Percentiles rank a stretch among this genome's conserved stretches.
Evolutionary conservation across 169 alveolate species (phyloP).

Genomic region (Cryptosporidium tyzzeri): DNA sequence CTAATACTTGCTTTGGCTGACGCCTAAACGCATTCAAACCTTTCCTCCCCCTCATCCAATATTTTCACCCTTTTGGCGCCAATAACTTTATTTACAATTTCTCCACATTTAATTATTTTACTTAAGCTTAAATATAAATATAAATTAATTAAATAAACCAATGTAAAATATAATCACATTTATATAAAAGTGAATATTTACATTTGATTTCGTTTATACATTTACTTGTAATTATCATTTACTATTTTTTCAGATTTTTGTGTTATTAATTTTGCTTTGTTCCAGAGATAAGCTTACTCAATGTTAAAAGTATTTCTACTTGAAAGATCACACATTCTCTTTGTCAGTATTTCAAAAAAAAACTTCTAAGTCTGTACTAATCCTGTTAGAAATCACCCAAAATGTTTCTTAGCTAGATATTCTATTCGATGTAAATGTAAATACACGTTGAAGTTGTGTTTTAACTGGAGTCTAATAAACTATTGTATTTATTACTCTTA

Average conservation of each 20-base stretch:
- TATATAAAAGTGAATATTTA: too few species aligned
- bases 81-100: not conserved
- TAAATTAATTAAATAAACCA: too few species aligned
- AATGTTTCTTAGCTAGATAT: too few species aligned
- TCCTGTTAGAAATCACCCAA: not conserved
- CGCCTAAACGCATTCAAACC: constrained; percentile 70
- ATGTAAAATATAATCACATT: too few species aligned
- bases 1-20: constrained; percentile 69
- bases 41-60: constrained; percentile 63
- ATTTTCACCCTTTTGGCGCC: constrained; percentile 20
- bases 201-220: too few species aligned
- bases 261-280: not conserved
- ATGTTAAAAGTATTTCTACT: too few species aligned
- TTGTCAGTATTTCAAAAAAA: too few species aligned
- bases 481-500: not conserved
- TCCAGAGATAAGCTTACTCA: not conserved
- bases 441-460: not conserved
- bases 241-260: not conserved
- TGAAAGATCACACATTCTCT: too few species aligned
- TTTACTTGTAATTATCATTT: not conserved
- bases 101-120: not conserved
- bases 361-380: too few species aligned
- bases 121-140: not conserved
- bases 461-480: not conserved
- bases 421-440: too few species aligned